A percentile compares a stretch with the other conserved stretches of the same genome.
These are phyloP conservation scores for Talaromyces sp. DNA, from an alignment of 2,329 filamentous ascomycete genomes.

Conservation along the genomic window DNA sequence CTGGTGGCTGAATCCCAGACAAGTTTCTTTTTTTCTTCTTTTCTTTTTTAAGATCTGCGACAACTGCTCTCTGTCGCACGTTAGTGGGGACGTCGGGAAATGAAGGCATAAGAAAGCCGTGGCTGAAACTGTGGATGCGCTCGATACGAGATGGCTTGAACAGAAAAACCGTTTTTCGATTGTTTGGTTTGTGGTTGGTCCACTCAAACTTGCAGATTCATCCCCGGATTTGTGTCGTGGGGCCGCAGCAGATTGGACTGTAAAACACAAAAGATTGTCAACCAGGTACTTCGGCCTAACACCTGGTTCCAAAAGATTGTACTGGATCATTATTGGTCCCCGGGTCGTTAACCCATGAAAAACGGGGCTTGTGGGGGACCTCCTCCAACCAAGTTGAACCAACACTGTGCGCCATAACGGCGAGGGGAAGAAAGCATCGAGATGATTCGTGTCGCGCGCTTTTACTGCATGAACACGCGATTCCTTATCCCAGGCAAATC, in stretches of 20 bases:
- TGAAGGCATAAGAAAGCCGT: background rate
- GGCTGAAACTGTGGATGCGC: background rate
- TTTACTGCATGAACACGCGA: background rate
- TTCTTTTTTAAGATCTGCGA: no score
- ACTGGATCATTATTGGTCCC: background rate
- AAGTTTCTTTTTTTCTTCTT: no score
- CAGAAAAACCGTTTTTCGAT: no score
- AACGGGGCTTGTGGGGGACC: background rate
- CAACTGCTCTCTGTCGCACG: no score
- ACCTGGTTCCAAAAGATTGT: background rate
- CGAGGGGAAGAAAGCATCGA: no score
- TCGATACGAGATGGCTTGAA: background rate
- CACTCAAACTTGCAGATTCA: background rate
- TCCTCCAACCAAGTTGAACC: background rate
- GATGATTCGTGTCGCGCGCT: background rate
- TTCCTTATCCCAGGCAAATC: background rate
- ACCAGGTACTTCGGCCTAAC: background rate
- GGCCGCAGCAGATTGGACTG: background rate
- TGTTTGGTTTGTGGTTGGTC: background rate
- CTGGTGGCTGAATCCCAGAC: background rate
- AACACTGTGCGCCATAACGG: background rate
- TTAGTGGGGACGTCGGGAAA: background rate
- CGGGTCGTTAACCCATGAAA: background rate
- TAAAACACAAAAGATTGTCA: background rate
- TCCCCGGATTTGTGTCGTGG: background rate